phyloP scores from a whole-genome alignment of 2,329 filamentous ascomycete genomes.

The Aspergillus sp. region DNA sequence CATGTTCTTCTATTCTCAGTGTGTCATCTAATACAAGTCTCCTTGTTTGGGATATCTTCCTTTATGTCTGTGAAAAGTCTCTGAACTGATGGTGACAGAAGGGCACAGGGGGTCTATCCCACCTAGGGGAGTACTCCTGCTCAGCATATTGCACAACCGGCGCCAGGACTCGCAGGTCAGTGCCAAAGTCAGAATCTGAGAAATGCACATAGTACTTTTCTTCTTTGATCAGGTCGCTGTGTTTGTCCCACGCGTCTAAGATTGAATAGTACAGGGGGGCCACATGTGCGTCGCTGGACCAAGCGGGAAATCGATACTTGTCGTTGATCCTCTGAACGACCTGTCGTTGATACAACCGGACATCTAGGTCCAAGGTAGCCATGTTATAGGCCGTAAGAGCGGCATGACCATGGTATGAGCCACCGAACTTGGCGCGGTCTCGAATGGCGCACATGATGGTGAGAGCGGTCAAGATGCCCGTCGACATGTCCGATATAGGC shows the following conservation, averaged over 20 bases:
- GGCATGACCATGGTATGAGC: slow-evolving; percentile 4
- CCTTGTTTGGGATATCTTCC: background rate
- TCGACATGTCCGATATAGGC: background rate
- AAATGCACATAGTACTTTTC: slow-evolving; percentile 8
- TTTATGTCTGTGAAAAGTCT: background rate
- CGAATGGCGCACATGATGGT: slow-evolving; percentile 2
- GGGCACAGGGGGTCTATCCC: slow-evolving; percentile 1
- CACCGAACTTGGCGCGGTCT: slow-evolving; percentile 3
- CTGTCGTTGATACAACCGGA: slow-evolving; percentile 4
- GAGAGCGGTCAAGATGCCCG: slow-evolving; percentile 1
- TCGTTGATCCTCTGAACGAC: slow-evolving; percentile 5
- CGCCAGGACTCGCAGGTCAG: slow-evolving; percentile 5
- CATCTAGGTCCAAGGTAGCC: slow-evolving; percentile 2
- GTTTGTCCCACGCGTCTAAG: slow-evolving; percentile 4
- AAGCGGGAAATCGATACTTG: slow-evolving; percentile 1
- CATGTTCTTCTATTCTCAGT: background rate
- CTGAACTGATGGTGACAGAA: slow-evolving; percentile 2
- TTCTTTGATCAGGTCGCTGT: slow-evolving; percentile 5
- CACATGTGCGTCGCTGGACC: slow-evolving; percentile 2
- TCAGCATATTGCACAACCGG: slow-evolving; percentile 5
- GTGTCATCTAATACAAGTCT: background rate
- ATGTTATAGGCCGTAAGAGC: slow-evolving; percentile 3
- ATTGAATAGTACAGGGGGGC: slow-evolving; percentile 1
- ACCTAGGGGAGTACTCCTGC: slow-evolving; percentile 2
- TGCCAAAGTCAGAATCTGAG: slow-evolving; percentile 4